Conservation (phyloP, 768 basidiomycete genomes). For the Trametopsis cervina region DNA sequence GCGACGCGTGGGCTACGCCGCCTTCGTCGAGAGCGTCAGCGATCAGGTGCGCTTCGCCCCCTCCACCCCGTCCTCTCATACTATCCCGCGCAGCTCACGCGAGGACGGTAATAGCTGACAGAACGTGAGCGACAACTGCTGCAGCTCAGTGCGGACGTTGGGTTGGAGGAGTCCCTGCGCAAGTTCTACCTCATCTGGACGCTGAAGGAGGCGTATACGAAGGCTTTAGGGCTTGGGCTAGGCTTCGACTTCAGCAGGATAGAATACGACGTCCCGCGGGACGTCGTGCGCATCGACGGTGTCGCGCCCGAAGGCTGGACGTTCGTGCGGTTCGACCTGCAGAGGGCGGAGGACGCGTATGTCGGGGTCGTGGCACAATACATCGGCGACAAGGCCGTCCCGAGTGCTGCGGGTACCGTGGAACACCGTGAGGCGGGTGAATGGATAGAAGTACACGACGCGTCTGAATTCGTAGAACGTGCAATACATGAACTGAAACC, state of each 20-base stretch:
- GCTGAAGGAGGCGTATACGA: constrained; percentile 87
- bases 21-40: constrained; percentile 56
- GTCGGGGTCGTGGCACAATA: constrained; percentile 63
- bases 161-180: constrained; percentile 45
- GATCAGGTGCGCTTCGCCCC: constrained; percentile 45
- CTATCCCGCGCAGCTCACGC: neutral
- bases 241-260: constrained; percentile 78
- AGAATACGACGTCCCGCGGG: constrained; percentile 53
- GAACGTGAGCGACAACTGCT: constrained; percentile 27
- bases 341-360: constrained; percentile 36
- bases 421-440: constrained; percentile 4
- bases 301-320: constrained; percentile 52
- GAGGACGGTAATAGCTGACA: constrained; percentile 31
- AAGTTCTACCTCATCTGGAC: constrained; percentile 85
- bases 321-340: constrained; percentile 55
- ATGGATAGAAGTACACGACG: constrained; percentile 18
- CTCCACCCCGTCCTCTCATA: neutral
- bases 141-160: constrained; percentile 28
- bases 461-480: constrained; percentile 13
- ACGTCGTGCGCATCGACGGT: constrained; percentile 55
- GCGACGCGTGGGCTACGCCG: constrained; percentile 43
- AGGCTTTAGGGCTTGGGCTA: constrained; percentile 77
- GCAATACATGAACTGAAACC: constrained; percentile 13
- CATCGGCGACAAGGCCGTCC: constrained; percentile 13
- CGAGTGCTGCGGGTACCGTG: constrained; percentile 5